Percentiles rank a stretch among this genome's conserved stretches.
Conservation (phyloP, 257 asterid species). For the Solanum chiquidenum region DNA sequence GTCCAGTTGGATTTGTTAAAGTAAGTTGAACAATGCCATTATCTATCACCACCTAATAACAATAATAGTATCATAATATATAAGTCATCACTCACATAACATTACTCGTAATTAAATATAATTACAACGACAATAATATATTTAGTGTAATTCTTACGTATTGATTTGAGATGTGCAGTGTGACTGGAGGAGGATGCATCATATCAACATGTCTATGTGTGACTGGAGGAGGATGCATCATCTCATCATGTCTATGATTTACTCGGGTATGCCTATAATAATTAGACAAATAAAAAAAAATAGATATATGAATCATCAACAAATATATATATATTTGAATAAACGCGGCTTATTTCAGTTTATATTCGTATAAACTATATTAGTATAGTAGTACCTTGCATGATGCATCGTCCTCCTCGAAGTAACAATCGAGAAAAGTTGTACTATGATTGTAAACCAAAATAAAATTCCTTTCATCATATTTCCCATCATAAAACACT, state of each 20-base stretch:
- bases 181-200: too few species aligned
- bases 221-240: too few species aligned
- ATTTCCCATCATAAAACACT: not conserved
- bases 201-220: too few species aligned
- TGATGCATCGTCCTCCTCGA: not conserved
- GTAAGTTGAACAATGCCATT: conserved; percentile 43
- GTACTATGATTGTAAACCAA: not conserved
- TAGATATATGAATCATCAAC: too few species aligned
- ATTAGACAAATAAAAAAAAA: not conserved
- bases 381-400: not conserved
- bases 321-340: too few species aligned
- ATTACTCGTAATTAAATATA: not conserved
- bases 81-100: not conserved
- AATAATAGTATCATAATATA: not conserved
- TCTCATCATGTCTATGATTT: not conserved
- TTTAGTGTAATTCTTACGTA: not conserved
- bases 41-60: conserved; percentile 40
- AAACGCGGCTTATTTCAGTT: not conserved
- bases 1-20: conserved; percentile 35
- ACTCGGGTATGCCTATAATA: too few species aligned
- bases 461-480: not conserved
- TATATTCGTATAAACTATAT: not conserved
- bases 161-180: too few species aligned
- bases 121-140: not conserved
- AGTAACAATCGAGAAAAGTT: not conserved